phyloP scores from a whole-genome alignment of 331 rosid genomes.

The Quercus lobata region DNA sequence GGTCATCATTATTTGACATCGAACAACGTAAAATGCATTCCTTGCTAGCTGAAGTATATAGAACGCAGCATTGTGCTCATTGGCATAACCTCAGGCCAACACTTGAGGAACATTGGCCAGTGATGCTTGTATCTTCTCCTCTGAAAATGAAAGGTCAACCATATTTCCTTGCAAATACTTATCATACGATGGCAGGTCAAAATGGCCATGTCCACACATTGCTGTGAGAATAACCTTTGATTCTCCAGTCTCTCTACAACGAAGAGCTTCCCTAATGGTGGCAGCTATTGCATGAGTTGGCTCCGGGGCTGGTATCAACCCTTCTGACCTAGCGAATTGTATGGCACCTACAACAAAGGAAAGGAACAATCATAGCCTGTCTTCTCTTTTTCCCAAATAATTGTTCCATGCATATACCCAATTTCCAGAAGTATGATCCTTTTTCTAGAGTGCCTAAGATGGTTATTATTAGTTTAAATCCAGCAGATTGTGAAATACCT shows the following conservation, averaged over 20 bases:
- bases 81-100: slow-evolving; percentile 11
- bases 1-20: no score
- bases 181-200: slow-evolving; percentile 80
- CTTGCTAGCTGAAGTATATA: not conserved
- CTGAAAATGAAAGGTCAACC: slow-evolving; percentile 80
- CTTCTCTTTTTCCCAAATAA: not conserved
- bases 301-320: slow-evolving; percentile 93
- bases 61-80: not conserved
- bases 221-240: slow-evolving; percentile 92
- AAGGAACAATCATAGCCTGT: slow-evolving; percentile 10
- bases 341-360: slow-evolving; percentile 59
- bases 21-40: no score
- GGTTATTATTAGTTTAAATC: not conserved
- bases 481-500: slow-evolving; percentile 38
- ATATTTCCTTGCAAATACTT: slow-evolving; percentile 78
- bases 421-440: not conserved
- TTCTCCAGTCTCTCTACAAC: slow-evolving; percentile 73
- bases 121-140: slow-evolving; percentile 57
- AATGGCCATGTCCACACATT: slow-evolving; percentile 98
- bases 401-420: not conserved
- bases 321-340: slow-evolving; percentile 87
- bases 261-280: slow-evolving; percentile 83
- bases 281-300: slow-evolving; percentile 97
- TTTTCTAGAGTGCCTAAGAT: not conserved
- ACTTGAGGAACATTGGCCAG: slow-evolving; percentile 56